A percentile compares a stretch with the other conserved stretches of the same genome.
phyloP scores from a whole-genome alignment of 257 asterid genomes.

The Solanum bulbocastanum region DNA sequence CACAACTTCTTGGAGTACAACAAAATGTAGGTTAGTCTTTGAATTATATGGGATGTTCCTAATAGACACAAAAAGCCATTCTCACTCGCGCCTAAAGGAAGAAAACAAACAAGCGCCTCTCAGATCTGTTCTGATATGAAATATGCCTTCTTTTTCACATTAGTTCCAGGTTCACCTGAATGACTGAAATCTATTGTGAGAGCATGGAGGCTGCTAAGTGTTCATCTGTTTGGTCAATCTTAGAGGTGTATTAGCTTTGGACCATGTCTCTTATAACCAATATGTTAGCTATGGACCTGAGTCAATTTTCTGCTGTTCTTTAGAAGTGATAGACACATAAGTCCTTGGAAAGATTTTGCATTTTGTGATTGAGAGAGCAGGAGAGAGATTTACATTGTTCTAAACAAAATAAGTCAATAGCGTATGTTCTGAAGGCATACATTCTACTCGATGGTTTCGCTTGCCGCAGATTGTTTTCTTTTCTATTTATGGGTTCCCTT shows the following conservation, averaged over 20 bases:
- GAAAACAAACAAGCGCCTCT: not conserved
- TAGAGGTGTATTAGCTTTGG: not conserved
- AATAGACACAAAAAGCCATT: not conserved
- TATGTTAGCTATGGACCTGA: not conserved
- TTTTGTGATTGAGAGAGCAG: not conserved
- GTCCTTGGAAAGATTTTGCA: not conserved
- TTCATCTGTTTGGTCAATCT: not conserved
- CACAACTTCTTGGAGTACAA: not conserved
- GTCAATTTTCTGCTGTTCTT: not conserved
- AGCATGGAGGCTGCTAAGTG: not conserved
- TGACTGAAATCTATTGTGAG: not conserved
- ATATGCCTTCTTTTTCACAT: not conserved
- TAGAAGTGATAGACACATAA: not conserved
- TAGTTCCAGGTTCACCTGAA: not conserved
- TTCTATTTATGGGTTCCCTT: not conserved
- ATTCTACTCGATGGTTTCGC: not conserved
- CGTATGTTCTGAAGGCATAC: not conserved
- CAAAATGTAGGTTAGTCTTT: not conserved
- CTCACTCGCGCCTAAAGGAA: not conserved
- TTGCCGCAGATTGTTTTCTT: not conserved
- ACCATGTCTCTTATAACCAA: not conserved
- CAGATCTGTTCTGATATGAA: not conserved
- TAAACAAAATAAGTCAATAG: not conserved
- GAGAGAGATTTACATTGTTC: not conserved
- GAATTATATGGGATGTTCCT: not conserved